Conservation (phyloP, 1,139 yeast species). For the Suhomyces terraborum region DNA sequence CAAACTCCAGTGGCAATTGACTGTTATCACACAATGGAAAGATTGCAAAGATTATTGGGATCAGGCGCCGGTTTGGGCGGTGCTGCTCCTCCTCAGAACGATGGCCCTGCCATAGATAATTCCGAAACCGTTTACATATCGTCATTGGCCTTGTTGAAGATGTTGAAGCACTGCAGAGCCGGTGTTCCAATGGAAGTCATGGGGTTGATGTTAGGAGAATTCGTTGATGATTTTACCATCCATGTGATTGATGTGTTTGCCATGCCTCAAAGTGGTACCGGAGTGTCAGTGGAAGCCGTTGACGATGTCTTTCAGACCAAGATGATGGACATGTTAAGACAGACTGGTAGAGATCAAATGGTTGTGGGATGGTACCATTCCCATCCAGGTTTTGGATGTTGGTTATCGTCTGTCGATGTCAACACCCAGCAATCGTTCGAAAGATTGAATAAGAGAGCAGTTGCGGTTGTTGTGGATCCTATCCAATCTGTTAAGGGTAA, state of each 20-base stretch:
- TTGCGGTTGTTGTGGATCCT: slow-evolving; percentile 97
- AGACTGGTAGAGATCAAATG: slow-evolving; percentile 97
- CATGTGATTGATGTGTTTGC: slow-evolving; percentile 98
- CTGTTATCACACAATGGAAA: slow-evolving; percentile 51
- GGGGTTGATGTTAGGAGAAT: slow-evolving; percentile 99
- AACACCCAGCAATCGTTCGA: slow-evolving; percentile 97
- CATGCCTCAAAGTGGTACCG: slow-evolving; percentile 99
- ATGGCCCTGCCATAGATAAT: slow-evolving; percentile 86
- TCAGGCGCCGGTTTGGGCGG: slow-evolving; percentile 61
- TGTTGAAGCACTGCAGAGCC: slow-evolving; percentile 97
- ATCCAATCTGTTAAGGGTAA: slow-evolving; percentile 98
- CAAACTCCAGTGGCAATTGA: slow-evolving; percentile 10
- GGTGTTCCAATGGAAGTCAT: slow-evolving; percentile 99
- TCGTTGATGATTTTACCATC: slow-evolving; percentile 95
- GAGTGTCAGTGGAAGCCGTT: slow-evolving; percentile 98
- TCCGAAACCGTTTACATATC: slow-evolving; percentile 97
- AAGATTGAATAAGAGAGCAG: slow-evolving; percentile 91
- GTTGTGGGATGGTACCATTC: slow-evolving; percentile 99
- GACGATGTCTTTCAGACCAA: slow-evolving; percentile 98
- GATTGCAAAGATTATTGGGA: slow-evolving; percentile 72
- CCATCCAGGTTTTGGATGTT: slow-evolving; percentile 99
- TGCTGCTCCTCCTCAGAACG: slow-evolving; percentile 54
- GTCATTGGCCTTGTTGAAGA: slow-evolving; percentile 88
- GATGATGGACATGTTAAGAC: slow-evolving; percentile 99
- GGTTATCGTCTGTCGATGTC: slow-evolving; percentile 96